Conservation (phyloP, 2,329 filamentous ascomycete species). For the Plectosphaerella sp. region DNA sequence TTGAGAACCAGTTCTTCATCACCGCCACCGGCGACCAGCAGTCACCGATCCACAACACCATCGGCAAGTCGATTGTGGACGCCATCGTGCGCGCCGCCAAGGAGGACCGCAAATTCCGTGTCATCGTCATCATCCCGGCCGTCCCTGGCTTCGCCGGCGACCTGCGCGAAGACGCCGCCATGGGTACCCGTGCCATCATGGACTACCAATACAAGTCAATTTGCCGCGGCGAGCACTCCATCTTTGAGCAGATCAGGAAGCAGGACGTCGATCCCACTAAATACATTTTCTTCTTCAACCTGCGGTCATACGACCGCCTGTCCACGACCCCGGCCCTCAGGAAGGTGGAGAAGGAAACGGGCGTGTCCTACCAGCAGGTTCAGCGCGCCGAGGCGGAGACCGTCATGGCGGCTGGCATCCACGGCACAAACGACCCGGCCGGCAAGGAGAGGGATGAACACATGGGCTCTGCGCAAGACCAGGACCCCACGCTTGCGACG, state of each 20-base stretch:
- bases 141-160: conserved; percentile 95
- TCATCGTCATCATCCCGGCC: conserved; percentile 86
- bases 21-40: conserved; percentile 90
- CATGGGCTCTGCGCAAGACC: conserved; percentile 36
- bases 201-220: conserved; percentile 98
- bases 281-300: conserved; percentile 90
- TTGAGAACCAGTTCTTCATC: conserved; percentile 99
- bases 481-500: conserved; percentile 17
- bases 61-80: conserved; percentile 87
- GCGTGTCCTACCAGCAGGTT: conserved; percentile 78
- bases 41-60: conserved; percentile 77
- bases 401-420: conserved; percentile 72
- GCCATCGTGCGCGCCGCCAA: conserved; percentile 77
- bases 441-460: conserved; percentile 43
- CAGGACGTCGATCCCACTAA: conserved; percentile 73
- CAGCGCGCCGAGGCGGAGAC: conserved; percentile 86
- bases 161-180: conserved; percentile 74
- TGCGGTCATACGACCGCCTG: conserved; percentile 87
- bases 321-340: conserved; percentile 74
- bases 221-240: conserved; percentile 84
- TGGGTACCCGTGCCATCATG: conserved; percentile 91
- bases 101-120: conserved; percentile 80
- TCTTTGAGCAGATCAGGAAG: conserved; percentile 70
- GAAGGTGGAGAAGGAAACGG: conserved; percentile 74
- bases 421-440: conserved; percentile 45